These are phyloP conservation scores for Aspergillus luchuensis DNA, from an alignment of 2,329 filamentous ascomycete species.

Conservation along the genomic window DNA sequence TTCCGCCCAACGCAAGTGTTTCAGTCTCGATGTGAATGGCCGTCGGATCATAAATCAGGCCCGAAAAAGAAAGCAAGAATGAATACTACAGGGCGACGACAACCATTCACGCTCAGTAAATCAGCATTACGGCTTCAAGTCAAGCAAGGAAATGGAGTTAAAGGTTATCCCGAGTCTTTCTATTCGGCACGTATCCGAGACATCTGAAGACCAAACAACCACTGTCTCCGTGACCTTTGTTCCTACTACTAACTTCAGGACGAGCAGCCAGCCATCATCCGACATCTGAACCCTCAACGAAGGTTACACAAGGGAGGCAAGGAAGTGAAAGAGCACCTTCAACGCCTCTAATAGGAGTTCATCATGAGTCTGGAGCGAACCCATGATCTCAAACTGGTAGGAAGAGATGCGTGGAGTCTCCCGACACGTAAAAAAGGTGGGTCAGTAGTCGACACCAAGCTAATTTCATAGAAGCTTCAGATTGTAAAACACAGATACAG, in stretches of 20 bases:
- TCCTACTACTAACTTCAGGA: neutral
- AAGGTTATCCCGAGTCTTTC: neutral
- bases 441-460: too few species aligned
- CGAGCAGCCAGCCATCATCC: neutral
- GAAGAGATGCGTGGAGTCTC: neutral
- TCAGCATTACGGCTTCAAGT: neutral
- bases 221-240: neutral
- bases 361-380: neutral
- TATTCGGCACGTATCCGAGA: neutral
- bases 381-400: neutral
- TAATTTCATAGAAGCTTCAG: too few species aligned
- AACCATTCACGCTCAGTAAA: neutral
- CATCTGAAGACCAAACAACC: neutral
- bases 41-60: neutral
- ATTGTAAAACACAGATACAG: too few species aligned
- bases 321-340: neutral
- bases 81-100: neutral
- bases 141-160: neutral
- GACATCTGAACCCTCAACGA: neutral
- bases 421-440: neutral
- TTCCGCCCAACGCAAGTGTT: constrained; percentile 3
- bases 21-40: neutral
- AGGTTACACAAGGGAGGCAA: neutral
- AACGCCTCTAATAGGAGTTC: neutral
- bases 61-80: neutral